phyloP scores from a whole-genome alignment of 805 yeast species.

The Priceomyces castillae region DNA sequence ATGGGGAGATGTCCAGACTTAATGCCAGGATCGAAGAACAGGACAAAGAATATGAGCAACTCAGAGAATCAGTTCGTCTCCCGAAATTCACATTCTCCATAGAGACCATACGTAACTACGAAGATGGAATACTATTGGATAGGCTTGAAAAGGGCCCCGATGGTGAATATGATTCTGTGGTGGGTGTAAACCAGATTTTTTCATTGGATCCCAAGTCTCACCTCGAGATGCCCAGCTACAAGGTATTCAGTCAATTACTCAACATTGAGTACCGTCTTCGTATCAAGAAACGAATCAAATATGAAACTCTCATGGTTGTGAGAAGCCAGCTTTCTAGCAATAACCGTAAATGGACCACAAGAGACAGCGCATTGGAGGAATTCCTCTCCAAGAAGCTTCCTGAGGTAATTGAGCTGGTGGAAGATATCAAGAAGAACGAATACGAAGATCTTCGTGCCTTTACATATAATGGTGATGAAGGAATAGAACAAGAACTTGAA shows the following conservation, averaged over 20 bases:
- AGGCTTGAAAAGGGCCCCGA: slow-evolving; percentile 12
- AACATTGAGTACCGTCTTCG: slow-evolving; percentile 34
- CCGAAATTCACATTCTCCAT: slow-evolving; percentile 29
- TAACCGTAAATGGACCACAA: slow-evolving; percentile 33
- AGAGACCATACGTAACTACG: slow-evolving; percentile 25
- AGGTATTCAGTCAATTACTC: slow-evolving; percentile 27
- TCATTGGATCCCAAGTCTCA: slow-evolving; percentile 23
- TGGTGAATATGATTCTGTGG: slow-evolving; percentile 11
- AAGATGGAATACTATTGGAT: slow-evolving; percentile 18
- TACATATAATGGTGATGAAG: slow-evolving; percentile 21
- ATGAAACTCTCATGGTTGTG: slow-evolving; percentile 32
- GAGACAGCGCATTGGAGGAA: slow-evolving; percentile 29
- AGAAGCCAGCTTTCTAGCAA: slow-evolving; percentile 29
- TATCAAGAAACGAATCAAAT: slow-evolving; percentile 30
- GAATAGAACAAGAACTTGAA: slow-evolving; percentile 9
- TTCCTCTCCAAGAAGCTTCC: slow-evolving; percentile 28
- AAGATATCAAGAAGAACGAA: slow-evolving; percentile 26
- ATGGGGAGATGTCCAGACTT: slow-evolving; percentile 28
- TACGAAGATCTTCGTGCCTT: slow-evolving; percentile 24
- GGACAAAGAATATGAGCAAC: slow-evolving; percentile 21
- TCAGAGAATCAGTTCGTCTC: slow-evolving; percentile 20
- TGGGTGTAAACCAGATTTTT: slow-evolving; percentile 22
- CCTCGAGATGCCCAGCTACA: slow-evolving; percentile 28
- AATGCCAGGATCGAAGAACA: slow-evolving; percentile 22
- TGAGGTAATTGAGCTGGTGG: slow-evolving; percentile 26